Evolutionary conservation across 345 rosid species (phyloP).

Genomic region (Eucalyptus erythrocorys): DNA sequence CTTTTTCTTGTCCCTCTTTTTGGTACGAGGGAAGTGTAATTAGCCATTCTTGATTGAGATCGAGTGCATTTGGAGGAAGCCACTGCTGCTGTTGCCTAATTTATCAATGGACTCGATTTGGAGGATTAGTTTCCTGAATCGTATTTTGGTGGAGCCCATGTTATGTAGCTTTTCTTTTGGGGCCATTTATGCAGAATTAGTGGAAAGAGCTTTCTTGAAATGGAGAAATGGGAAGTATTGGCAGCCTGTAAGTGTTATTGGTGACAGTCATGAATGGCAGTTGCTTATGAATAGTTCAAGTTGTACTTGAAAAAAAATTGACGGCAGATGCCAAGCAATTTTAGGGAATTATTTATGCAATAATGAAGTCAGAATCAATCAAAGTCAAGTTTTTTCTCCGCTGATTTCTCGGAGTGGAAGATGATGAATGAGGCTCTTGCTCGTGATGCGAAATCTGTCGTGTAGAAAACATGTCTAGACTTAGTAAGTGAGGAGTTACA

Average conservation of each 20-base stretch:
- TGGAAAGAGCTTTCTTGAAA: not conserved
- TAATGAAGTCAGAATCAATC: no score
- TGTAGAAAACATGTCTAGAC: no score
- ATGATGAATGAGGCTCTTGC: no score
- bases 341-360: no score
- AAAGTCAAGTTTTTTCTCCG: no score
- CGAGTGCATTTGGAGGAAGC: not conserved
- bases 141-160: not conserved
- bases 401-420: no score
- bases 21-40: not conserved
- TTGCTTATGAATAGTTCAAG: not conserved
- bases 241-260: not conserved
- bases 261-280: not conserved
- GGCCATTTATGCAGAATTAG: not conserved
- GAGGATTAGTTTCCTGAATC: not conserved
- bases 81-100: not conserved
- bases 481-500: no score
- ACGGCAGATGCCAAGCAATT: rapidly evolving
- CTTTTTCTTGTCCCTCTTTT: not conserved
- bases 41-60: not conserved
- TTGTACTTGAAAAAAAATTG: not conserved
- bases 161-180: not conserved
- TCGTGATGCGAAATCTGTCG: no score
- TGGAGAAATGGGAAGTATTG: not conserved
- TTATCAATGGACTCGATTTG: not conserved